Percentiles rank a stretch among this genome's conserved stretches.
Evolutionary conservation across 2,329 filamentous ascomycete species (phyloP).

Genomic region (Ramularia endophylla): DNA sequence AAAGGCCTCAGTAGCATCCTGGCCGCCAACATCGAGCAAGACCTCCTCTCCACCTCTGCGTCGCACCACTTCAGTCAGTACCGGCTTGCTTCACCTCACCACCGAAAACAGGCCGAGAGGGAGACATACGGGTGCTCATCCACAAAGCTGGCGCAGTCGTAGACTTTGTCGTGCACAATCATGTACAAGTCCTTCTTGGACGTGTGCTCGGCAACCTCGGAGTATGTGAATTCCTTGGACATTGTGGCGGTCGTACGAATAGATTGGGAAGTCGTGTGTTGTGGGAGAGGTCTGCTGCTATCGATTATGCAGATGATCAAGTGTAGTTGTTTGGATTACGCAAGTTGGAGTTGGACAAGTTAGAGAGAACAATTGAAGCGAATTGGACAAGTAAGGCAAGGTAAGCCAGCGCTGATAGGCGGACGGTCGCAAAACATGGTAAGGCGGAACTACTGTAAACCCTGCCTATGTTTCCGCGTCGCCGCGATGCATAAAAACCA

Average conservation of each 20-base stretch:
- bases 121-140: constrained; percentile 85
- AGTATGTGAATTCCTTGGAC: constrained; percentile 63
- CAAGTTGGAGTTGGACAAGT: too few relatives aligned
- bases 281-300: too few relatives aligned
- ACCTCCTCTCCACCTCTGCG: constrained; percentile 95
- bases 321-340: too few relatives aligned
- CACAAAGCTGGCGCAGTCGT: constrained; percentile 80
- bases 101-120: not conserved
- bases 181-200: constrained; percentile 91
- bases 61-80: constrained; percentile 4
- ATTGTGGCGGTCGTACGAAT: constrained; percentile 42
- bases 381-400: too few relatives aligned
- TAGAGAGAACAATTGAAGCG: too few relatives aligned
- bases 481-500: too few relatives aligned
- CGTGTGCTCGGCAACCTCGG: constrained; percentile 79
- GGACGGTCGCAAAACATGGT: too few relatives aligned
- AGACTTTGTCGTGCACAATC: constrained; percentile 95
- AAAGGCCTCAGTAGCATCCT: constrained; percentile 96
- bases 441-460: too few relatives aligned
- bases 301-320: too few relatives aligned
- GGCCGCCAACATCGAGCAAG: constrained; percentile 87
- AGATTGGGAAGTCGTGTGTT: too few relatives aligned
- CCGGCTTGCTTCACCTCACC: not conserved
- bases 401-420: too few relatives aligned
- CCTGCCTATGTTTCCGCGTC: too few relatives aligned